Evolutionary conservation across 371 early-diverging fungal genomes (phyloP).

Genomic region (Actinomucor elegans): DNA sequence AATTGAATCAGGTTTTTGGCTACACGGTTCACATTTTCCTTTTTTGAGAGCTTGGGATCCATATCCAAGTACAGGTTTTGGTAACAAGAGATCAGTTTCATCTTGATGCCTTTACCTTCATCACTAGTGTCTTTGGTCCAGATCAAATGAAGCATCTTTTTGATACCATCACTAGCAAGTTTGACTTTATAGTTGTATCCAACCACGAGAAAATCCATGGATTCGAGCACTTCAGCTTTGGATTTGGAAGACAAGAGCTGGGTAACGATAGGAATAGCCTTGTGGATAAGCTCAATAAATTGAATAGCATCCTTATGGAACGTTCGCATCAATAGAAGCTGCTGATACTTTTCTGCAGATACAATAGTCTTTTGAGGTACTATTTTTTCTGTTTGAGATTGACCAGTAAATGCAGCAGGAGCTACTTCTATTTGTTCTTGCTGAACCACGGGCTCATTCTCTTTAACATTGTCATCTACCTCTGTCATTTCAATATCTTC

Average conservation of each 20-base stretch:
- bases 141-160: slow-evolving; percentile 92
- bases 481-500: slow-evolving; percentile 16
- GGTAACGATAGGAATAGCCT: slow-evolving; percentile 70
- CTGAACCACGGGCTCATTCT: slow-evolving; percentile 8
- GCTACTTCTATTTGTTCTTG: not conserved
- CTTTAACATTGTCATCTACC: slow-evolving; percentile 21
- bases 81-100: slow-evolving; percentile 79
- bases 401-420: not conserved
- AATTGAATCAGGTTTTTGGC: slow-evolving; percentile 77
- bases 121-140: slow-evolving; percentile 89
- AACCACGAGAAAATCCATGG: slow-evolving; percentile 91
- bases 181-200: slow-evolving; percentile 84
- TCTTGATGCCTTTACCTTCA: slow-evolving; percentile 81
- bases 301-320: slow-evolving; percentile 87
- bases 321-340: slow-evolving; percentile 64
- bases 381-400: not conserved
- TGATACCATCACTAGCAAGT: slow-evolving; percentile 78
- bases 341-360: slow-evolving; percentile 56
- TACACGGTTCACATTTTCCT: slow-evolving; percentile 66
- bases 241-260: slow-evolving; percentile 86
- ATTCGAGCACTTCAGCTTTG: slow-evolving; percentile 91
- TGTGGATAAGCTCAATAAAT: slow-evolving; percentile 79
- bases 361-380: slow-evolving; percentile 18
- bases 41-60: slow-evolving; percentile 49
- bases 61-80: slow-evolving; percentile 76